phyloP scores from a whole-genome alignment of 768 basidiomycete genomes.

The Pleurotus platypus region DNA sequence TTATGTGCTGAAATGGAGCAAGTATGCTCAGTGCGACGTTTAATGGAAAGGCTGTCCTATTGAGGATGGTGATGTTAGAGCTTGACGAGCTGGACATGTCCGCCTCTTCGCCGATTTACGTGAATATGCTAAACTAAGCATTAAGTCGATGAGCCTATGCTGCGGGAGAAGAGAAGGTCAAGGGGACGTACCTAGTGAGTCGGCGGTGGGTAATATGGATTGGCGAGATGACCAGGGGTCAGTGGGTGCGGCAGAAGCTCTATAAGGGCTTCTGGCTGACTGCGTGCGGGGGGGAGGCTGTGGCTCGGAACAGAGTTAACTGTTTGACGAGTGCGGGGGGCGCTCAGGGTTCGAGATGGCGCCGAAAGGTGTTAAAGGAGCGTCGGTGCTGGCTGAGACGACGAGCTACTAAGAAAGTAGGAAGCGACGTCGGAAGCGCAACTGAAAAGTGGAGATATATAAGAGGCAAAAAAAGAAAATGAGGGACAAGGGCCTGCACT shows the following conservation, averaged over 20 bases:
- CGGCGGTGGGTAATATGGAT: not conserved
- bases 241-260: not conserved
- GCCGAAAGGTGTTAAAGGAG: not conserved
- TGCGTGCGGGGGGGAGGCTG: not conserved
- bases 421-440: not conserved
- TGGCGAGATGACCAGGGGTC: not conserved
- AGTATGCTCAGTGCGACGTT: slow-evolving; percentile 9
- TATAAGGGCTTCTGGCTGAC: not conserved
- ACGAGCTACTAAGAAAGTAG: not conserved
- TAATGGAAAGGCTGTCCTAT: slow-evolving; percentile 10
- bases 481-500: slow-evolving; percentile 3
- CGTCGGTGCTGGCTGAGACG: not conserved
- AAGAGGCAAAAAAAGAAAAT: not conserved
- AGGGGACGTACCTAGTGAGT: not conserved
- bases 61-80: slow-evolving; percentile 8
- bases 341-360: slow-evolving; percentile 1
- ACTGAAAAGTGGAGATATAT: not conserved
- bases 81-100: slow-evolving; percentile 1
- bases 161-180: not conserved
- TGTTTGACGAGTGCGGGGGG: not conserved
- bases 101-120: not conserved
- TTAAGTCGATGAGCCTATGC: not conserved
- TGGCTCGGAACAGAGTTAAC: slow-evolving; percentile 7
- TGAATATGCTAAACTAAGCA: not conserved
- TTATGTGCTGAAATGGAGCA: slow-evolving; percentile 8